Evolutionary conservation across 805 yeast genomes (phyloP).

Genomic region (Candida xiaguanensis): DNA sequence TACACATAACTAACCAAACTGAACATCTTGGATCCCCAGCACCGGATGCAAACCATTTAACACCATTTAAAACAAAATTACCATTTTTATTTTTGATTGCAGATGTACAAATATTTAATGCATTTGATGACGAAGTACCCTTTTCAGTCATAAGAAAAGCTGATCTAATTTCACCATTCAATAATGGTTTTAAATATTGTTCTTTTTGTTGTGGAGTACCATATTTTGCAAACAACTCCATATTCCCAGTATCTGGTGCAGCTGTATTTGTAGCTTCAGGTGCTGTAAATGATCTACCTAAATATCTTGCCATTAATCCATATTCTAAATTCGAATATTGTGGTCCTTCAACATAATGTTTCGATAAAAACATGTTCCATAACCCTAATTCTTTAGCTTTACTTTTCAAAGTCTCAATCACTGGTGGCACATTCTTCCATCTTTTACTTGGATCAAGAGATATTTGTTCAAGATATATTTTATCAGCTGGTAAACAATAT

Average conservation of each 20-base stretch:
- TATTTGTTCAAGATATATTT: conserved; percentile 39
- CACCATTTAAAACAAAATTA: conserved; percentile 51
- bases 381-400: conserved; percentile 52
- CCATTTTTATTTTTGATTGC: conserved; percentile 39
- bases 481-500: conserved; percentile 56
- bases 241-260: conserved; percentile 69
- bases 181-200: conserved; percentile 49
- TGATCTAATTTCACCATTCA: conserved; percentile 53
- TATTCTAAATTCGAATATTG: conserved; percentile 61
- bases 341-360: conserved; percentile 48
- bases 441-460: conserved; percentile 36
- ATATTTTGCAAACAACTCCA: conserved; percentile 46
- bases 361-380: conserved; percentile 58
- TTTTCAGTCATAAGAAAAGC: conserved; percentile 66
- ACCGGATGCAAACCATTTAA: conserved; percentile 70
- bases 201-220: conserved; percentile 36
- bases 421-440: conserved; percentile 46
- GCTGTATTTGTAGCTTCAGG: conserved; percentile 58
- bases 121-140: conserved; percentile 58
- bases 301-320: conserved; percentile 60
- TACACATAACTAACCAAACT: conserved; percentile 53
- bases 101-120: conserved; percentile 50
- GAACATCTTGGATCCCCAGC: conserved; percentile 64
- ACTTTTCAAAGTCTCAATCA: conserved; percentile 47
- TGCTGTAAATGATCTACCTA: conserved; percentile 52